Evolutionary conservation across 805 yeast species (phyloP).

Genomic region (Schwanniomyces polymorphus): DNA sequence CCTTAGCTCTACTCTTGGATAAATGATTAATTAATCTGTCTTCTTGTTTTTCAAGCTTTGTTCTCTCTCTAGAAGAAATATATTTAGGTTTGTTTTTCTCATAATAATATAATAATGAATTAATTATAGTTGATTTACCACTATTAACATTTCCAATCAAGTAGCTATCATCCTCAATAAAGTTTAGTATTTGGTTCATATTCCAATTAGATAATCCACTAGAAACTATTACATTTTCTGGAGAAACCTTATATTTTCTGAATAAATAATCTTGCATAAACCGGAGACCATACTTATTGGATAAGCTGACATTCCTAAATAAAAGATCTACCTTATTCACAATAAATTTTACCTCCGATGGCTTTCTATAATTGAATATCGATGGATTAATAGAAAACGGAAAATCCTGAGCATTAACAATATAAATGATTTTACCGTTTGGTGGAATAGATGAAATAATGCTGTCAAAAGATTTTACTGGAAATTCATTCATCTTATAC

Average conservation of each 20-base stretch:
- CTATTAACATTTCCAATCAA: constrained; percentile 67
- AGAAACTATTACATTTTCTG: constrained; percentile 44
- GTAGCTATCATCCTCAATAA: constrained; percentile 43
- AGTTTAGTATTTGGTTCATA: constrained; percentile 33
- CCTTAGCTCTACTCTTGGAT: neutral
- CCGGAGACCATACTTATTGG: constrained; percentile 22
- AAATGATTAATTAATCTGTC: constrained; percentile 11
- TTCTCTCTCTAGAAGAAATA: constrained; percentile 7
- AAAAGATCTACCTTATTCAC: constrained; percentile 48
- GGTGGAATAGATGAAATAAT: constrained; percentile 38
- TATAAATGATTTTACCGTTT: constrained; percentile 52
- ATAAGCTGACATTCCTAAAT: constrained; percentile 27
- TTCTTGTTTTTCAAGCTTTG: constrained; percentile 14
- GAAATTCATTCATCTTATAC: constrained; percentile 30
- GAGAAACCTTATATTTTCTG: constrained; percentile 27
- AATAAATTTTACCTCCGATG: constrained; percentile 37
- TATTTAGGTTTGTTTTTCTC: constrained; percentile 10
- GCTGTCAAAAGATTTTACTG: constrained; percentile 17
- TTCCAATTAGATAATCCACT: constrained; percentile 60
- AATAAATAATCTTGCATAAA: constrained; percentile 37
- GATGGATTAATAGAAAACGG: constrained; percentile 56
- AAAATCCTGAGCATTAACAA: constrained; percentile 68
- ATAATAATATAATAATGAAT: constrained; percentile 35
- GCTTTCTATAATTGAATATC: constrained; percentile 32
- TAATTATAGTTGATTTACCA: constrained; percentile 67